Evolutionary conservation across 2,329 filamentous ascomycete genomes (phyloP), one percentile per base, ranked within the genome.

Genomic region (Botrytis porri): DNA sequence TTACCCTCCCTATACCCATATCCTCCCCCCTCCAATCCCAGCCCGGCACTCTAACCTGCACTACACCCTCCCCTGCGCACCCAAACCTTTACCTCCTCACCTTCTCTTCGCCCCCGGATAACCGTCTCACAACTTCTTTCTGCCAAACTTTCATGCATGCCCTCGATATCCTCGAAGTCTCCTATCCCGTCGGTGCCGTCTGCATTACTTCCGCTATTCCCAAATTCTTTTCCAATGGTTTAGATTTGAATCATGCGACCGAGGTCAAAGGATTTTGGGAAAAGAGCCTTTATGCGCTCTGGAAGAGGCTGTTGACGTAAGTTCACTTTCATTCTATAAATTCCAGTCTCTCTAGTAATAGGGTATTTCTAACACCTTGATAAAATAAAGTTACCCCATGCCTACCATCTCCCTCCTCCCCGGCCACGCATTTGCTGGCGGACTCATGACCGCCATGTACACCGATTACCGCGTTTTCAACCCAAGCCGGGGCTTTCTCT

Each of bases 391-490:
- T 70, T 95, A 90, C 80, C 92, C 93, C 22, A 94, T 95, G 92
- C 93, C 93, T 37, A 96, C 93, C 4, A 82, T 96, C 67, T 90
- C 92, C n/a, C 84, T 94, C 14, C 80, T 95, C 71, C 94, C 93
- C 78, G 93, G 93, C 35, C 93, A 97, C 81, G 89, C 90, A 71
- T 96, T 94, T 81, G 93, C 93, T 9, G 93, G 89, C 63, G 93
- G 92, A n/a, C 84, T 95, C 74, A 95, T 96, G 90, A 84, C 92
- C 16, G 88, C 92, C 73, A 93, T 94, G 88, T 89, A 92, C 82
- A 92, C 95, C 82, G 93, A 95, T 83, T 96, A 96, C 84, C 88
- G 93, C 41, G 86, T 96, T 77, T 92, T 93, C 84, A 92, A 92
- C 79, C 87, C 90, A 0, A 79, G 85, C 2, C 85, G 87, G 32